phyloP scores from a whole-genome alignment of 2,329 filamentous ascomycete genomes.

The Penicillium olsonii region DNA sequence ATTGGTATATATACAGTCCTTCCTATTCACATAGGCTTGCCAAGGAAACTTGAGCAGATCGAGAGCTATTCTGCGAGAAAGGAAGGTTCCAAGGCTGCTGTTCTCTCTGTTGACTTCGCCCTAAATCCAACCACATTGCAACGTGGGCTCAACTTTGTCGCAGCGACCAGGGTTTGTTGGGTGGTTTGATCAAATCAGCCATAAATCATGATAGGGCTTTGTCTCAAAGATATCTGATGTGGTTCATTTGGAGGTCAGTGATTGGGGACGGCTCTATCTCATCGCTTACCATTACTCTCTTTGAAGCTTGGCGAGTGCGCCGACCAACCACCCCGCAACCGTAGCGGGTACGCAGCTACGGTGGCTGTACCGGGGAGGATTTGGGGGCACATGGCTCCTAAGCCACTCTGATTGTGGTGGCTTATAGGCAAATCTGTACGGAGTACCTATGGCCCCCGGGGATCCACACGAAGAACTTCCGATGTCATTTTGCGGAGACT shows the following conservation, averaged over 20 bases:
- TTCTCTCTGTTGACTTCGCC: neutral
- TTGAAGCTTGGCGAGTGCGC: slow-evolving; percentile 7
- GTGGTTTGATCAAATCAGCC: neutral
- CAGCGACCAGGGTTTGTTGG: neutral
- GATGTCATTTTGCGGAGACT: too few relatives aligned
- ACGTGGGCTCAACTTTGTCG: neutral
- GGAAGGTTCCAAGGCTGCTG: neutral
- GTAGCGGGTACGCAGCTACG: neutral
- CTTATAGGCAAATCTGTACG: too few relatives aligned
- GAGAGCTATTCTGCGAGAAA: neutral
- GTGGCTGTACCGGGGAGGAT: neutral
- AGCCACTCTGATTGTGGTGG: neutral
- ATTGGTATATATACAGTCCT: too few relatives aligned
- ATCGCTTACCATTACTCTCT: slow-evolving; percentile 10
- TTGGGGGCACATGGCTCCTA: neutral
- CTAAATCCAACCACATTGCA: neutral
- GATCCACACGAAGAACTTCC: too few relatives aligned
- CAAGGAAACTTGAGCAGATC: neutral
- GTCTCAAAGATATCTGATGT: neutral
- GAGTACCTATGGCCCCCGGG: too few relatives aligned
- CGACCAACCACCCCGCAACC: neutral
- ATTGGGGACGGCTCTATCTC: neutral
- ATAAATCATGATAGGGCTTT: too few relatives aligned
- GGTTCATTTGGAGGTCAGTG: neutral
- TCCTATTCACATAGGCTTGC: neutral